These are phyloP conservation scores for Aspergillus indologenus DNA, from an alignment of 495 filamentous ascomycete species.

Conservation along the genomic window DNA sequence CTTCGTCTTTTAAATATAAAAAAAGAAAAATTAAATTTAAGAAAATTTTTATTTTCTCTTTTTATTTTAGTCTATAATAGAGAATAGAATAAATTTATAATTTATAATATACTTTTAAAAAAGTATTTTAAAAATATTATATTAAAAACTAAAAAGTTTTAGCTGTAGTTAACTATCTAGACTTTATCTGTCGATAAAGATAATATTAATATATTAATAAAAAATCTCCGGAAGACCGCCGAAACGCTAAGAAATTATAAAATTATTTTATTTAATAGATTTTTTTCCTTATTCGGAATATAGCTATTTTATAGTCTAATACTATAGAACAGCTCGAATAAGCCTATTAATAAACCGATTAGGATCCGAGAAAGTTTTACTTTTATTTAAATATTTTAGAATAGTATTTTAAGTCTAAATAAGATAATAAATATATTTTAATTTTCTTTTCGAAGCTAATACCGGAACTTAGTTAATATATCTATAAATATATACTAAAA, in stretches of 20 bases:
- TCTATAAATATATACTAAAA: not conserved
- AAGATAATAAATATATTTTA: not conserved
- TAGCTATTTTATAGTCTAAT: not conserved
- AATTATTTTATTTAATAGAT: not conserved
- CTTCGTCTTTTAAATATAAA: not conserved
- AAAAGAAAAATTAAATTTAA: not conserved
- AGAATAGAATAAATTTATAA: conserved; percentile 2
- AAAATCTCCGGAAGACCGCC: not conserved
- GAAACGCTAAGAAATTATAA: not conserved
- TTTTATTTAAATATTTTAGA: not conserved
- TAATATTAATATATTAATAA: not conserved
- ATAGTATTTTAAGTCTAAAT: not conserved
- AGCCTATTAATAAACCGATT: not conserved
- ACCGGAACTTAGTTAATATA: not conserved
- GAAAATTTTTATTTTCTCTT: not conserved
- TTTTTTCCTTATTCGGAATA: not conserved
- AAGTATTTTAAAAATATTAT: not conserved
- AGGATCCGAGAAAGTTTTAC: not conserved
- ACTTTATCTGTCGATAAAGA: not conserved
- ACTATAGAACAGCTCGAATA: not conserved
- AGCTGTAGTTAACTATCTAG: not conserved
- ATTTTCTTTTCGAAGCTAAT: not conserved
- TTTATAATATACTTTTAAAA: not conserved
- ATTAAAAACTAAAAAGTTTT: not conserved
- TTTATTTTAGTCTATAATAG: not conserved